phyloP scores from a whole-genome alignment of 768 basidiomycete genomes.

The Termitomyces sp. region DNA sequence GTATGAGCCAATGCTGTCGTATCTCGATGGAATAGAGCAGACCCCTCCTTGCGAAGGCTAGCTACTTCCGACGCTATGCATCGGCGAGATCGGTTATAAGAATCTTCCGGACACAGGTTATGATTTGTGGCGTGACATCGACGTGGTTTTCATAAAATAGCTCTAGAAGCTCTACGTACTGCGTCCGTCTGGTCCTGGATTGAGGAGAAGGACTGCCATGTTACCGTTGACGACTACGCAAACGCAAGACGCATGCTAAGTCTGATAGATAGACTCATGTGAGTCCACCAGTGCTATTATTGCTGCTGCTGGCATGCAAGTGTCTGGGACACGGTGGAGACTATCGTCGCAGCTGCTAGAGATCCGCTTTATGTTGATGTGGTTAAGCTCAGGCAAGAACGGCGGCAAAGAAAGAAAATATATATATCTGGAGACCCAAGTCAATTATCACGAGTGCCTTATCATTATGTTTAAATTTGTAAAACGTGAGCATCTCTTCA shows the following conservation, averaged over 20 bases:
- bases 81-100: background rate
- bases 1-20: background rate
- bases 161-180: background rate
- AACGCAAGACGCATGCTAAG: constrained; percentile 2
- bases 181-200: background rate
- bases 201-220: background rate
- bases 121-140: background rate
- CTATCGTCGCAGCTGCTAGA: too few relatives aligned
- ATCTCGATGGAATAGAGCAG: background rate
- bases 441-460: too few relatives aligned
- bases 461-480: too few relatives aligned
- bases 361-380: too few relatives aligned
- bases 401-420: too few relatives aligned
- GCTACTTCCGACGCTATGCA: background rate
- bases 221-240: background rate
- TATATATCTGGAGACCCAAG: too few relatives aligned
- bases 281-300: too few relatives aligned
- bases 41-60: background rate
- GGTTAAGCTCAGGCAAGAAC: too few relatives aligned
- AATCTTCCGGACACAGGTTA: background rate
- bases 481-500: too few relatives aligned
- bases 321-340: too few relatives aligned
- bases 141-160: background rate
- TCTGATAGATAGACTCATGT: too few relatives aligned
- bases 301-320: too few relatives aligned